phyloP scores from a whole-genome alignment of 192 early-diverging fungal genomes.

The Backusella sp. region DNA sequence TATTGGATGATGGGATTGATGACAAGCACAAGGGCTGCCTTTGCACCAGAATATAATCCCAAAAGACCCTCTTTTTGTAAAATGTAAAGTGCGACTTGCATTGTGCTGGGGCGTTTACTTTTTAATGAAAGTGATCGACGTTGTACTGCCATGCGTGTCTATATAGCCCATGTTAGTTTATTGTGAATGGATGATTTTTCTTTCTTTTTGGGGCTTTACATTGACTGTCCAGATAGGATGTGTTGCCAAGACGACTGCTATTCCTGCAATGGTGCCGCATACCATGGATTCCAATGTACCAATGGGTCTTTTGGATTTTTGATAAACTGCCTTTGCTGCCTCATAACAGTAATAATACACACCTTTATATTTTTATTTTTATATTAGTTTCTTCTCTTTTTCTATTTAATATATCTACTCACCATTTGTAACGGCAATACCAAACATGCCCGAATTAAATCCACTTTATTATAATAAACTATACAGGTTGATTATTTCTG shows the following conservation, averaged over 20 bases:
- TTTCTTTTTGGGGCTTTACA: slow-evolving; percentile 37
- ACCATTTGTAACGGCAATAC: slow-evolving; percentile 95
- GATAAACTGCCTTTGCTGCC: slow-evolving; percentile 79
- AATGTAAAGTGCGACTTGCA: slow-evolving; percentile 63
- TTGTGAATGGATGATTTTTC: not conserved
- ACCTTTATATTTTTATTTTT: not conserved
- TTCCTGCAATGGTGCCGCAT: slow-evolving; percentile 84
- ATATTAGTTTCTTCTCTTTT: not conserved
- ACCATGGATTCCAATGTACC: slow-evolving; percentile 73
- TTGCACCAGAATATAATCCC: slow-evolving; percentile 85
- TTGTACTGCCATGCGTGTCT: slow-evolving; percentile 40
- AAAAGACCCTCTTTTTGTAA: slow-evolving; percentile 80
- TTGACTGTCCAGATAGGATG: slow-evolving; percentile 99
- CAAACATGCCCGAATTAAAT: slow-evolving; percentile 91
- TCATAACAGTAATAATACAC: slow-evolving; percentile 87
- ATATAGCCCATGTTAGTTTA: not conserved
- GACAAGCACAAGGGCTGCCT: slow-evolving; percentile 92
- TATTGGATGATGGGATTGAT: slow-evolving; percentile 99
- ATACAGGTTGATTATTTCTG: not conserved
- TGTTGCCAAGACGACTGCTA: slow-evolving; percentile 79
- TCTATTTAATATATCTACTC: slow-evolving; percentile 39
- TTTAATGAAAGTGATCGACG: slow-evolving; percentile 31
- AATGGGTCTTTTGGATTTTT: slow-evolving; percentile 56
- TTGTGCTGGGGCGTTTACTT: slow-evolving; percentile 27
- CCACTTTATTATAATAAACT: slow-evolving; percentile 56